Evolutionary conservation across 2,329 filamentous ascomycete species (phyloP).

Genomic region (Leptographium flavum): DNA sequence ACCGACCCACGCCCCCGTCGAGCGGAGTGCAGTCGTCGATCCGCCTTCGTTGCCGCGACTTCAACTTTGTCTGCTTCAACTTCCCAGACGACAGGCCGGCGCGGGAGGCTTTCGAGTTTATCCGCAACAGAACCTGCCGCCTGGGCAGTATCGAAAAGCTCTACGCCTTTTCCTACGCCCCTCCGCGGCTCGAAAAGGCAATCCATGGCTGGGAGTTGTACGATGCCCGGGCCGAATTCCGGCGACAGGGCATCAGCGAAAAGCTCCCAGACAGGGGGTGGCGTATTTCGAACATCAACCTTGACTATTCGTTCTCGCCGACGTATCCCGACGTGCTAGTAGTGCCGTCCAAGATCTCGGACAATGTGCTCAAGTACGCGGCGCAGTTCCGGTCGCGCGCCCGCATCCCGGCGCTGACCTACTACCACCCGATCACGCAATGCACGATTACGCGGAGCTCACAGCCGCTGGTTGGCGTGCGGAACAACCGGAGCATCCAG

Average conservation of each 20-base stretch:
- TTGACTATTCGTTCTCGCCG: slow-evolving; percentile 78
- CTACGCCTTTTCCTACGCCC: slow-evolving; percentile 77
- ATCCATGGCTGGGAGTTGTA: slow-evolving; percentile 76
- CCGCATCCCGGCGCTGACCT: slow-evolving; percentile 79
- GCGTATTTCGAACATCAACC: slow-evolving; percentile 83
- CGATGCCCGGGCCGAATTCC: slow-evolving; percentile 72
- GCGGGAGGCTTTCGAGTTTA: slow-evolving; percentile 75
- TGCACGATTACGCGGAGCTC: slow-evolving; percentile 93
- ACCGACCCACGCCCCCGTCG: slow-evolving; percentile 56
- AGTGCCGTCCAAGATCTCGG: slow-evolving; percentile 83
- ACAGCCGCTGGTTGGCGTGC: slow-evolving; percentile 76
- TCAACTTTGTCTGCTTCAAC: slow-evolving; percentile 85
- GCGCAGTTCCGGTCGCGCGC: slow-evolving; percentile 76
- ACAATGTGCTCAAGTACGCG: slow-evolving; percentile 91
- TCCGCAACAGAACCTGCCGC: slow-evolving; percentile 68
- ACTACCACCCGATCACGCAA: slow-evolving; percentile 93
- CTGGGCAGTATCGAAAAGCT: slow-evolving; percentile 75
- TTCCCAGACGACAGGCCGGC: slow-evolving; percentile 62
- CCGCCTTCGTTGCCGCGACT: slow-evolving; percentile 80
- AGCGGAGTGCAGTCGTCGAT: slow-evolving; percentile 67
- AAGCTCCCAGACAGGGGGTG: slow-evolving; percentile 69
- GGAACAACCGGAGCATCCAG: slow-evolving; percentile 81
- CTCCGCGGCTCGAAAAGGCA: slow-evolving; percentile 56
- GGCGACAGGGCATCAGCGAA: slow-evolving; percentile 71
- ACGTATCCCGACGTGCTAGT: slow-evolving; percentile 80